Base-by-base conservation (phyloP, 2,329 filamentous ascomycete species). In the Alternaria postmessia region DNA sequence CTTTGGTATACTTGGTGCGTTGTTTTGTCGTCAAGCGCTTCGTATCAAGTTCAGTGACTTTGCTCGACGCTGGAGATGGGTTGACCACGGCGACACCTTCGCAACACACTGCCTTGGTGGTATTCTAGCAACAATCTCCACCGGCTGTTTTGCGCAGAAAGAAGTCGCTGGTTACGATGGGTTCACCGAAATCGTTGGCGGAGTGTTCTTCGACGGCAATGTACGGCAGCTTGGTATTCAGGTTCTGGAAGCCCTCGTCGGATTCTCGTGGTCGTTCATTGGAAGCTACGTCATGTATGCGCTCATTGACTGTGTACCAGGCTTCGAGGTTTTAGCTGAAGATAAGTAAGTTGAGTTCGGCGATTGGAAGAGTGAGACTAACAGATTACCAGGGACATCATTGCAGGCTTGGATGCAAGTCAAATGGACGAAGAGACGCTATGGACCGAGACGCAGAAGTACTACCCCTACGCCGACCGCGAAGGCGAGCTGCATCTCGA, bases 41-140 rank as follows among this genome's bases (percentile, higher is more conserved):
- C 75, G 83, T 1, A 83, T 86, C 68, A 86, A 86, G 68, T 84
- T 82, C 60, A 85, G 81, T 2, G 78, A 82, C 14, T 73, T 80
- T 30, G 84, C 84, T 6, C 72, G 77, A n/a, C 71, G 76, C 3
- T 80, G 78, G 73, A 74, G 80, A 34, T 86, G 83, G 84, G 84
- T 86, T 0, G 84, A 86, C 62, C 85, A 85, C 61, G 84, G 83
- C 1, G 84, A 86, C 67, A 85, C 83, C 0, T 86, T 86, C 66
- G 84, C 84, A 5, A 86, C 83, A 4, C 84, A 86, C 60, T 86
- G 84, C 63, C 73, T 86, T 11, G 84, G 84, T 18, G 84, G 84
- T 0, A 75, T 85, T 6, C 69, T 83, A 0, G 84, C 82, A 0
- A 86, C 84, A 0, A 80, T 86, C 12, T 78, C 78, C 4, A 86